A percentile compares a stretch with the other conserved stretches of the same genome.
These are phyloP conservation scores for Raffaelea ambrosiae DNA, from an alignment of 2,329 filamentous ascomycete genomes.

Conservation along the genomic window DNA sequence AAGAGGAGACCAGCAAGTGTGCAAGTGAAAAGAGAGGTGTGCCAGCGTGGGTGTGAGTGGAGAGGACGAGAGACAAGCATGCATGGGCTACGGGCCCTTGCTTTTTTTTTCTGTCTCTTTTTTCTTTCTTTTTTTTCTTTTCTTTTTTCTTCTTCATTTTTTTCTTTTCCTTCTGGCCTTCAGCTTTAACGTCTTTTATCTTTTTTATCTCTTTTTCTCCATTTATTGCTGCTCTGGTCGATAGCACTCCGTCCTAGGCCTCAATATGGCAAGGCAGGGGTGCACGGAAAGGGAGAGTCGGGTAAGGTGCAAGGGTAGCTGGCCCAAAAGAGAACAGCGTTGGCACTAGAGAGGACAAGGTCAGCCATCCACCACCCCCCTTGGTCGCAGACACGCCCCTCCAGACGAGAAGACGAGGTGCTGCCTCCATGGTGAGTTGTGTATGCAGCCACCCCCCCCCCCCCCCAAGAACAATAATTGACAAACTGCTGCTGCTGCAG, in stretches of 20 bases:
- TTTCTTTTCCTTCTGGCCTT: background rate
- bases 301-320: slow-evolving; percentile 9
- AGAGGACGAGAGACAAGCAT: slow-evolving; percentile 5
- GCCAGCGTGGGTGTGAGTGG: slow-evolving; percentile 5
- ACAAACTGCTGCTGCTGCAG: background rate
- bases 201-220: background rate
- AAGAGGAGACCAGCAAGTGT: background rate
- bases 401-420: background rate
- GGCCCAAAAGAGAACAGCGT: slow-evolving; percentile 11
- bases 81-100: slow-evolving; percentile 3
- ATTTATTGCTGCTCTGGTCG: background rate
- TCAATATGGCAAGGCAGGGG: slow-evolving; percentile 4
- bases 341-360: background rate
- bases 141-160: slow-evolving; percentile 1
- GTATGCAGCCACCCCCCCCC: no score
- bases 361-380: background rate
- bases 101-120: slow-evolving; percentile 4
- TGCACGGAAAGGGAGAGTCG: slow-evolving; percentile 11
- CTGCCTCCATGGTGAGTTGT: no score
- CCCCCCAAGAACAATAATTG: no score
- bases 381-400: background rate
- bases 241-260: slow-evolving; percentile 4
- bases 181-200: slow-evolving; percentile 2
- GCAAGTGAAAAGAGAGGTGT: background rate
- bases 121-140: slow-evolving; percentile 1